Conservation (phyloP, 2,329 filamentous ascomycete genomes). For the Graphium sp. region DNA sequence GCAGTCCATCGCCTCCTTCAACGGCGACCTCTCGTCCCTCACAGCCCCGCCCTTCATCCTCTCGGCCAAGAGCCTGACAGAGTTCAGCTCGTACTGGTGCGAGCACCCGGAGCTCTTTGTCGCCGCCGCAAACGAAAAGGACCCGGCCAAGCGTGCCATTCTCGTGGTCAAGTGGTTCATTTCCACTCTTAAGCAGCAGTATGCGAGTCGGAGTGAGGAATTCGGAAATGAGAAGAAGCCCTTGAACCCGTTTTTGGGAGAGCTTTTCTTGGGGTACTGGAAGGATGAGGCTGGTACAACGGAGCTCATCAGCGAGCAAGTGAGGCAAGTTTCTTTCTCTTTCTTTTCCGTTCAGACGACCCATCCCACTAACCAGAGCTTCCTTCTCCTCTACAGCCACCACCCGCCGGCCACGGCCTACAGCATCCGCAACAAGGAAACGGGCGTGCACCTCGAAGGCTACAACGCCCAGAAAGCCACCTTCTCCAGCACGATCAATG, state of each 20-base stretch:
- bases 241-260: constrained; percentile 86
- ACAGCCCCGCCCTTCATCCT: constrained; percentile 74
- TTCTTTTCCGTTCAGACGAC: background rate
- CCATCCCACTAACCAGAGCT: background rate
- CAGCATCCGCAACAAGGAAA: constrained; percentile 71
- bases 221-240: constrained; percentile 94
- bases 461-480: constrained; percentile 96
- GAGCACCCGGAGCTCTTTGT: constrained; percentile 65
- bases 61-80: constrained; percentile 59
- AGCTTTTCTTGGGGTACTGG: constrained; percentile 89
- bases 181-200: constrained; percentile 79
- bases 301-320: constrained; percentile 82
- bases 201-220: constrained; percentile 56
- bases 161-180: constrained; percentile 95
- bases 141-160: constrained; percentile 67
- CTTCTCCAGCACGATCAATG: constrained; percentile 82
- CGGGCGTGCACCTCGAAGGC: constrained; percentile 64
- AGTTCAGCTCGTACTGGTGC: constrained; percentile 72
- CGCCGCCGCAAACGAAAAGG: constrained; percentile 62
- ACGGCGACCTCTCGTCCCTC: constrained; percentile 64
- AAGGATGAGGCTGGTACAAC: constrained; percentile 68
- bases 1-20: constrained; percentile 64
- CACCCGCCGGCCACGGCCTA: constrained; percentile 94
- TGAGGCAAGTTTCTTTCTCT: constrained; percentile 34
- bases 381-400: constrained; percentile 32